A percentile compares a stretch with the other conserved stretches of the same genome.
Evolutionary conservation across 2,329 filamentous ascomycete genomes (phyloP).

Genomic region (Talaromyces sp.): DNA sequence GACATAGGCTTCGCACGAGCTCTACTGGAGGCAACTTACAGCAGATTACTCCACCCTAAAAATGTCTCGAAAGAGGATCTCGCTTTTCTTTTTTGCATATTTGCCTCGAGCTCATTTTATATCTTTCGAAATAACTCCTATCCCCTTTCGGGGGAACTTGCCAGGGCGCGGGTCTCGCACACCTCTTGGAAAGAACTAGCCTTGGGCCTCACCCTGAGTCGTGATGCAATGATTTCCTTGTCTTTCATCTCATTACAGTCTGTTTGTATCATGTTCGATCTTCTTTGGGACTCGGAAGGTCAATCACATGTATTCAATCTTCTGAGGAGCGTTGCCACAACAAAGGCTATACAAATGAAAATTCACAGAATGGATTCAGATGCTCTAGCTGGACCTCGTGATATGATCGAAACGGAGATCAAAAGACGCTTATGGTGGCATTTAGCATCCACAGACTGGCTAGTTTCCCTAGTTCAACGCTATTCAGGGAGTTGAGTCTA

Average conservation of each 20-base stretch:
- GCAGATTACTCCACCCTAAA: not conserved
- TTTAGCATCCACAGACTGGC: not conserved
- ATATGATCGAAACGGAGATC: not conserved
- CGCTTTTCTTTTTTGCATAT: not conserved
- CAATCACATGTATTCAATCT: not conserved
- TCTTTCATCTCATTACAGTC: not conserved
- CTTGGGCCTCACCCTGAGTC: not conserved
- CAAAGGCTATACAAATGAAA: conserved; percentile 1
- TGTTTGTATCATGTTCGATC: not conserved
- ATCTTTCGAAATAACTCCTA: not conserved
- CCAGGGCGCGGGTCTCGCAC: not conserved
- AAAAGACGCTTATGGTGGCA: not conserved
- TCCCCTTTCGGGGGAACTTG: not conserved
- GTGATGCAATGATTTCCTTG: not conserved
- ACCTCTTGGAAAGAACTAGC: not conserved
- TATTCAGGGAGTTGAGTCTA: not conserved
- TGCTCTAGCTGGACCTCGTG: not conserved
- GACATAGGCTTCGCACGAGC: not conserved
- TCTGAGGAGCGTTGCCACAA: not conserved
- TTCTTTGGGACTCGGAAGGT: not conserved
- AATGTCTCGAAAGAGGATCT: not conserved
- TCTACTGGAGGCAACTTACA: not conserved
- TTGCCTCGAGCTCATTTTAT: not conserved
- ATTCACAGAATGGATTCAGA: not conserved
- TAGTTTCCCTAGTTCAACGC: not conserved